phyloP scores from a whole-genome alignment of 2,329 filamentous ascomycete species.

The Dactylellina cionopaga region DNA sequence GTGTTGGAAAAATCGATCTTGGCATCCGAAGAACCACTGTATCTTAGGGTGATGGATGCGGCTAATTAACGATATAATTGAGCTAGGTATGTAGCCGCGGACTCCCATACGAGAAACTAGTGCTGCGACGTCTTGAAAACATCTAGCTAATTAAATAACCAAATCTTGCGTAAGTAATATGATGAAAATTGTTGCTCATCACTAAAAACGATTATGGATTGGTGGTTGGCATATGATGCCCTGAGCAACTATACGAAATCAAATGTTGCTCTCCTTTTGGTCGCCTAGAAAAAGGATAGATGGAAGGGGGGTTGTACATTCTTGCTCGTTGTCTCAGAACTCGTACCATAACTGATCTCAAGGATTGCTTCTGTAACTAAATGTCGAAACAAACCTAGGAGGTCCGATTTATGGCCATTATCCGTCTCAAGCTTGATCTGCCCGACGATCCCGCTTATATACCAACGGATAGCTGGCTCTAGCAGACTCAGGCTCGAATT shows the following conservation, averaged over 20 bases:
- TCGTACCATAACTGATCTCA: background rate
- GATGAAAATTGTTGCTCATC: too few species aligned
- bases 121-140: too few species aligned
- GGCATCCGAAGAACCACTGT: background rate
- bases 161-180: too few species aligned
- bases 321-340: background rate
- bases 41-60: conserved; percentile 3
- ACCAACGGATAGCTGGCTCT: background rate
- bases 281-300: background rate
- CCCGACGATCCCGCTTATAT: background rate
- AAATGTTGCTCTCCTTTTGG: too few species aligned
- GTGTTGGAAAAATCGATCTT: background rate
- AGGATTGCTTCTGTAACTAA: background rate
- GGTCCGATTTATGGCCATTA: background rate
- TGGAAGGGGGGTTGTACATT: too few species aligned
- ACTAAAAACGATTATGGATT: too few species aligned
- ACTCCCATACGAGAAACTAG: too few species aligned
- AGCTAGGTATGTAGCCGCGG: too few species aligned
- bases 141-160: too few species aligned
- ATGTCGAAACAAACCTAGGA: background rate
- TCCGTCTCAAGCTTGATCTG: background rate
- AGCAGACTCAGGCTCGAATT: background rate
- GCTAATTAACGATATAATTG: too few species aligned
- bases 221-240: background rate
- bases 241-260: background rate